Evolutionary conservation across 2,329 filamentous ascomycete genomes (phyloP), one percentile per base, ranked within the genome.

Genomic region (Botrytis hyacinthi): DNA sequence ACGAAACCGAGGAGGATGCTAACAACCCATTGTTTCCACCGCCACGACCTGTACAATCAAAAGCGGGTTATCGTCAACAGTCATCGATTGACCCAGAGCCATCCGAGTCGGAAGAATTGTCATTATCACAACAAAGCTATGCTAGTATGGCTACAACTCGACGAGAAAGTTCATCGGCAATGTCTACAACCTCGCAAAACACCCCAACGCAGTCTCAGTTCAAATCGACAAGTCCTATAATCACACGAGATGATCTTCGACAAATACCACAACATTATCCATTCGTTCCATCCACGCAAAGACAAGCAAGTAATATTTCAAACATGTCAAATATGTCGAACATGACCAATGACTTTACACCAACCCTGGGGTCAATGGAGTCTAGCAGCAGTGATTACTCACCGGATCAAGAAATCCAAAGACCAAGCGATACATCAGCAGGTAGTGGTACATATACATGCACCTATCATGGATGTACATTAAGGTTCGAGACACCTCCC

Each of bases 361-460:
- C 80, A 5, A 77, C 77, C 26, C 80, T 84, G 71, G 80, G 79
- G 3, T 81, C 83, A 2, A 83, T 85, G 82, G 83, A 85, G 69
- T 81, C 83, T 3, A 81, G 79, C 67, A 78, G 75, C 72, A 80
- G 80, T 82, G 80, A 78, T 78, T 85, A 78, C 82, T 82, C 78
- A 70, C 75, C 78, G 9, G 80, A 80, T n/a, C 26, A 66, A 76
- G 35, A 78, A 61, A 60, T 57, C 6, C 35, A 76, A 79, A 85
- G 87, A 54, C 93, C 94, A 0, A 82, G 84, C 2, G 86, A 90
- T 59, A 90, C 91, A 3, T 85, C 86, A 26, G 92, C 94, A 0
- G 93, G 97, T 77, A 88, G 91, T 32, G 95, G 95, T 20, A 97
- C 95, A 0, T 99, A 98, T 83, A 97, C 95, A 1, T 99, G 96